phyloP scores from a whole-genome alignment of 805 yeast species.

The Clavispora fructus region DNA sequence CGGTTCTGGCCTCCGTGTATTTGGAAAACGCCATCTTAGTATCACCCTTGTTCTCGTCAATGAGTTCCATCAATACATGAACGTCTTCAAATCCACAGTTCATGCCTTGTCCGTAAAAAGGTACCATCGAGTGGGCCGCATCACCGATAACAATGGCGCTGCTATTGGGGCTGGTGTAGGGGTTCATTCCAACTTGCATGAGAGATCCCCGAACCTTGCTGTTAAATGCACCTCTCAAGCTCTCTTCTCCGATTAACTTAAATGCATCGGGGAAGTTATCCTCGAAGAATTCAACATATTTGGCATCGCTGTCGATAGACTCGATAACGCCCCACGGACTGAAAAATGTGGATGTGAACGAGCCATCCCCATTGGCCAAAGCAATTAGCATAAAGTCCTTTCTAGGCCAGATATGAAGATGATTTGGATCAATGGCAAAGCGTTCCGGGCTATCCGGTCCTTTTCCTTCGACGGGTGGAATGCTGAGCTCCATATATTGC shows the following conservation, averaged over 20 bases:
- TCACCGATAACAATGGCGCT: slow-evolving; percentile 75
- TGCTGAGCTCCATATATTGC: slow-evolving; percentile 74
- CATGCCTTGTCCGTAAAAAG: slow-evolving; percentile 98
- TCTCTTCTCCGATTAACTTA: slow-evolving; percentile 56
- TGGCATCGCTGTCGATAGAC: slow-evolving; percentile 38
- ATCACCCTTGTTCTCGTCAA: slow-evolving; percentile 35
- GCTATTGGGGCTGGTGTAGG: slow-evolving; percentile 60
- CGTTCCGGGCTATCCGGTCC: slow-evolving; percentile 25
- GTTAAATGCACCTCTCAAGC: slow-evolving; percentile 44
- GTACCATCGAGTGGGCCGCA: slow-evolving; percentile 96
- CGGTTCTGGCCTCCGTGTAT: slow-evolving; percentile 52
- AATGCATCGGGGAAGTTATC: slow-evolving; percentile 71
- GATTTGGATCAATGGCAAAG: slow-evolving; percentile 62
- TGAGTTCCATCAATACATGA: slow-evolving; percentile 51
- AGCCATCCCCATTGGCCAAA: slow-evolving; percentile 75
- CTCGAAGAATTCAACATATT: slow-evolving; percentile 50
- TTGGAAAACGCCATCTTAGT: slow-evolving; percentile 46
- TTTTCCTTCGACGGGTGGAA: slow-evolving; percentile 45
- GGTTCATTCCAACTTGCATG: slow-evolving; percentile 62
- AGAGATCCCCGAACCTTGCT: slow-evolving; percentile 73
- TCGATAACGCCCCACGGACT: slow-evolving; percentile 72
- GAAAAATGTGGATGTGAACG: slow-evolving; percentile 86
- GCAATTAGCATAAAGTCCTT: slow-evolving; percentile 85
- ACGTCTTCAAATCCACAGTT: slow-evolving; percentile 95
- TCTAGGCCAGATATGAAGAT: slow-evolving; percentile 92